These are phyloP conservation scores for Urostyla sp. DNA, from an alignment of 73 alveolate genomes.

Conservation along the genomic window DNA sequence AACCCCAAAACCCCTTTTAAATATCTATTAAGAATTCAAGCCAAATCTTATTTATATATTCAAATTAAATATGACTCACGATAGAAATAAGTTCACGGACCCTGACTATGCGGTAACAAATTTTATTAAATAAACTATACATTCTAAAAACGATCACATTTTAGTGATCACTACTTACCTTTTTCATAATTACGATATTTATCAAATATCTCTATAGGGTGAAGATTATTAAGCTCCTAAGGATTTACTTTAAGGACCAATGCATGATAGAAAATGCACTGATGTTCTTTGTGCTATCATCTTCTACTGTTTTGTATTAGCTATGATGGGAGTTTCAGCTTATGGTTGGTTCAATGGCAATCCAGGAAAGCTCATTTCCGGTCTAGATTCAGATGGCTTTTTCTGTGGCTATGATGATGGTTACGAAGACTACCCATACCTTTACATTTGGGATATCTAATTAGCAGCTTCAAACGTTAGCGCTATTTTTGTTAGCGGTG, in stretches of 20 bases:
- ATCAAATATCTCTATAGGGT: neutral
- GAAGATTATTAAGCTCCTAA: conserved; percentile 19
- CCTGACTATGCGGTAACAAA: conserved; percentile 31
- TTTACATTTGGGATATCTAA: conserved; percentile 47
- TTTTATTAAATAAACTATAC: too few relatives aligned
- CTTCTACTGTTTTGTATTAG: conserved; percentile 79
- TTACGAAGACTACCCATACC: conserved; percentile 20
- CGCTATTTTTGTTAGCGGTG: conserved; percentile 34
- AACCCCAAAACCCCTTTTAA: neutral
- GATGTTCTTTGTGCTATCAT: conserved; percentile 88
- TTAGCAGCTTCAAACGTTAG: neutral
- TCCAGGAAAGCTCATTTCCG: conserved; percentile 76
- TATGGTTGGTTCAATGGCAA: conserved; percentile 88
- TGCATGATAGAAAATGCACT: conserved; percentile 91
- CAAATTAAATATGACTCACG: neutral
- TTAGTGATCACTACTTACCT: too few relatives aligned
- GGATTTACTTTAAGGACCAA: conserved; percentile 79
- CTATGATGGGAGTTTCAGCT: conserved; percentile 80
- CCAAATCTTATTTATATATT: neutral
- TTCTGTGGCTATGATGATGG: conserved; percentile 46
- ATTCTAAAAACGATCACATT: too few relatives aligned
- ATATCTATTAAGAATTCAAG: neutral
- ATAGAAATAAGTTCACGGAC: conserved; percentile 15
- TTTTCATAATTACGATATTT: too few relatives aligned
- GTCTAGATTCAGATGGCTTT: conserved; percentile 64